Conservation (phyloP, 2,329 filamentous ascomycete genomes). For the Paraphaeosphaeria sporulosa region DNA sequence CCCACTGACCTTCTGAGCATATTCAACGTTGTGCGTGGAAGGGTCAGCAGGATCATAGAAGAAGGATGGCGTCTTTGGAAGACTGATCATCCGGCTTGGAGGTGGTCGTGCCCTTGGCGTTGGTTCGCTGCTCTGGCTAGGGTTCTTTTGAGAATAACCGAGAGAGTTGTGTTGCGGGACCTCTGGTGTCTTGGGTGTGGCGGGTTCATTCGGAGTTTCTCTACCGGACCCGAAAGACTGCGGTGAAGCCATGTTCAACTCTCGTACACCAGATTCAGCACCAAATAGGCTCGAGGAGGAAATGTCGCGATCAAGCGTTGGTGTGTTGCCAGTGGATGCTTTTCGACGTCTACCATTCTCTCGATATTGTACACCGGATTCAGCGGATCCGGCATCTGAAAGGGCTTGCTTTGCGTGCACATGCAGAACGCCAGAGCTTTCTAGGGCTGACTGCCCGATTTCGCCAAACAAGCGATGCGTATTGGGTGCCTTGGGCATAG, state of each 20-base stretch:
- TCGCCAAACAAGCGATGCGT: conserved; percentile 66
- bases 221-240: conserved; percentile 48
- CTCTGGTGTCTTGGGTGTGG: conserved; percentile 48
- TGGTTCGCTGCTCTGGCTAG: conserved; percentile 44
- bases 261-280: conserved; percentile 57
- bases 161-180: conserved; percentile 45
- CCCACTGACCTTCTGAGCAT: conserved; percentile 55
- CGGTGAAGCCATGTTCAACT: conserved; percentile 58
- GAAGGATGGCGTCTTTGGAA: conserved; percentile 54
- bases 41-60: conserved; percentile 55
- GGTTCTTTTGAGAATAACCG: conserved; percentile 30
- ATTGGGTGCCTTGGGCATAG: conserved; percentile 29
- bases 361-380: conserved; percentile 15
- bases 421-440: conserved; percentile 59
- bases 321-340: not conserved
- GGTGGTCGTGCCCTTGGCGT: conserved; percentile 47
- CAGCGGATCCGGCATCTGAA: conserved; percentile 27
- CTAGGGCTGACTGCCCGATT: conserved; percentile 63
- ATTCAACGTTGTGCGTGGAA: conserved; percentile 56
- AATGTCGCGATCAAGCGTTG: conserved; percentile 33
- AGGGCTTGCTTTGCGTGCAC: conserved; percentile 40
- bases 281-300: conserved; percentile 55
- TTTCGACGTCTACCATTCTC: conserved; percentile 16
- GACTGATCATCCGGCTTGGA: conserved; percentile 54
- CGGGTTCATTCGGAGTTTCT: conserved; percentile 47